Base-by-base conservation (phyloP, 2,329 filamentous ascomycete species). In the Talaromyces sp. region DNA sequence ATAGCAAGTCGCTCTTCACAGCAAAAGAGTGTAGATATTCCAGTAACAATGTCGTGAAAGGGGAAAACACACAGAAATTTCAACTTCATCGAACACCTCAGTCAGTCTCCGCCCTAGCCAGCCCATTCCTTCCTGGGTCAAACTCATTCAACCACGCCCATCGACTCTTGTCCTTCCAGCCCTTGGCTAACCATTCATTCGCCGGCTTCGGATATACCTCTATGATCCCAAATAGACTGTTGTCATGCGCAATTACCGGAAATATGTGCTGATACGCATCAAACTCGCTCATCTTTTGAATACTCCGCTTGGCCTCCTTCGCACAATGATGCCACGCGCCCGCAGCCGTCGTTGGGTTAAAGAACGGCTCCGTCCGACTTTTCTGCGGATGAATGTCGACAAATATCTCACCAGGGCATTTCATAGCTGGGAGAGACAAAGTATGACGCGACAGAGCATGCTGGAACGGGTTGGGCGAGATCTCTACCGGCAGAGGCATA, bases 401-500 rank as follows among this genome's bases (percentile, higher is more conserved):
- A n/a, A 62, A 45, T 1, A 62, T 33, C 6, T 33, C 19, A 16
- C 47, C 54, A 19, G 60, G 45, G 22, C 52, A 39, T 9, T 27
- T n/a, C 5, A 31, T 13, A 27, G 22, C 14, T 22, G 43, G n/a
- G 22, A 22, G 22, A 22, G 22, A 22, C 22, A 22, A 22, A 22
- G 22, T 22, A 22, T 22, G 22, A 22, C 43, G n/a, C 24, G 43
- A 16, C 41, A 45, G 7, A 50, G 35, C 41, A 27, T 35, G 16
- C n/a, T 47, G 19, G 11, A 14, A 24, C 13, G 59, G 45, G 16
- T 27, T 9, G 19, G 24, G 22, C 22, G 37, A 11, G 13, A 57
- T 41, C 2, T 19, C 19, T 3, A 14, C 22, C 9, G 71, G 81
- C 0, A 83, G 69, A 0, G 79, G 81, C 4, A 78, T 68, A 54